These are phyloP conservation scores for Monascus purpureus DNA, from an alignment of 495 filamentous ascomycete genomes.

Conservation along the genomic window DNA sequence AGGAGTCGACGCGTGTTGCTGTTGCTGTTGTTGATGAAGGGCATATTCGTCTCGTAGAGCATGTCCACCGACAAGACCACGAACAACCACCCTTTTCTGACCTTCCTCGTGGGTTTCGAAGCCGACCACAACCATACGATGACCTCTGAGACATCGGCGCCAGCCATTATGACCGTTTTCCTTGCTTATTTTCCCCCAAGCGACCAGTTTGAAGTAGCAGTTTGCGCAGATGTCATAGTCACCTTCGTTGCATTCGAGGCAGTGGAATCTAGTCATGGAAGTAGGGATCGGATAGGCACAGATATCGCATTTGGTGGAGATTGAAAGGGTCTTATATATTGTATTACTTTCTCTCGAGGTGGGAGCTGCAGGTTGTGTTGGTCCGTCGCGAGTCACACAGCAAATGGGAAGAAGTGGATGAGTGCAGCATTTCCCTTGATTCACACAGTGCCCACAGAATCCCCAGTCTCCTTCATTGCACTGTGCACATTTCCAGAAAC, in stretches of 20 bases:
- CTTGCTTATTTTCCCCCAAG: conserved; percentile 42
- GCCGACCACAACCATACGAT: conserved; percentile 70
- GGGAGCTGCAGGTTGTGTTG: conserved; percentile 17
- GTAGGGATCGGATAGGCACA: conserved; percentile 60
- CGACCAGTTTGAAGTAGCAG: conserved; percentile 57
- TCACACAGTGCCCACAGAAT: conserved; percentile 72
- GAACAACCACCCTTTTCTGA: conserved; percentile 42
- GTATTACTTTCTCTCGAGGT: conserved; percentile 24
- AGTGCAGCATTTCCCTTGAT: conserved; percentile 59
- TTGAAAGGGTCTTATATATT: conserved; percentile 42
- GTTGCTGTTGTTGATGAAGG: conserved; percentile 1
- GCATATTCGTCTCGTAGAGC: conserved; percentile 42
- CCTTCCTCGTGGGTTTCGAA: conserved; percentile 48
- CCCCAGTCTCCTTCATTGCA: conserved; percentile 92
- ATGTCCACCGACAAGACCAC: conserved; percentile 61
- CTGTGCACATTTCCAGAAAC: conserved; percentile 68
- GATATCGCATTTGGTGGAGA: conserved; percentile 58
- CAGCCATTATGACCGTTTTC: conserved; percentile 70
- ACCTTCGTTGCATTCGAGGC: conserved; percentile 50
- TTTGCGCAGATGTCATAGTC: conserved; percentile 70
- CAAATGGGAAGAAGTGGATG: conserved; percentile 61
- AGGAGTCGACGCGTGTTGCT: background rate
- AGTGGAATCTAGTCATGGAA: conserved; percentile 58
- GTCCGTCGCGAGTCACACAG: conserved; percentile 10
- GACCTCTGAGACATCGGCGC: conserved; percentile 64